phyloP scores from a whole-genome alignment of 768 basidiomycete species.

The Rhizopogon salebrosus region DNA sequence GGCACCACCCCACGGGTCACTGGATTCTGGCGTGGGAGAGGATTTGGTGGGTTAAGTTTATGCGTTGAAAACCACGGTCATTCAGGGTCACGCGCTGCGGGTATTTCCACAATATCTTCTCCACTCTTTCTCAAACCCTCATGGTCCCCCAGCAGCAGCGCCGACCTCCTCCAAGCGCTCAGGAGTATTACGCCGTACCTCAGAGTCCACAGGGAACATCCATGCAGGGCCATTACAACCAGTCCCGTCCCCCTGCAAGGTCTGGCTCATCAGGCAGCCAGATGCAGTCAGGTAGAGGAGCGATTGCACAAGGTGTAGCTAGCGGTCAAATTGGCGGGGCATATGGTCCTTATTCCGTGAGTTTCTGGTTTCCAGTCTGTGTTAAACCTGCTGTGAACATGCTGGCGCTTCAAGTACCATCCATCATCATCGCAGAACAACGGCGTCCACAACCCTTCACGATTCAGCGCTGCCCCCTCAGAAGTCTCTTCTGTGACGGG shows the following conservation, averaged over 20 bases:
- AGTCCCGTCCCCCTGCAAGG: slow-evolving; percentile 20
- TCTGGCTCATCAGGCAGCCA: slow-evolving; percentile 24
- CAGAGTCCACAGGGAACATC: slow-evolving; percentile 47
- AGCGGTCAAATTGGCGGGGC: slow-evolving; percentile 72
- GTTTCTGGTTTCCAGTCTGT: slow-evolving; percentile 19
- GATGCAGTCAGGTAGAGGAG: slow-evolving; percentile 38
- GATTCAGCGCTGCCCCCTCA: slow-evolving; percentile 54
- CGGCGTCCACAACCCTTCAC: slow-evolving; percentile 42
- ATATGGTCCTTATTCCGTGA: slow-evolving; percentile 85
- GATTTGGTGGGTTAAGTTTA: slow-evolving; percentile 14
- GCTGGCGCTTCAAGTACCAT: slow-evolving; percentile 43
- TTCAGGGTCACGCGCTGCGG: slow-evolving; percentile 5
- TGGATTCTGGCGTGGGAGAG: slow-evolving; percentile 11
- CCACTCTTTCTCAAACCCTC: slow-evolving; percentile 14
- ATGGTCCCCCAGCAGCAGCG: slow-evolving; percentile 31
- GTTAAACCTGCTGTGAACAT: slow-evolving; percentile 3
- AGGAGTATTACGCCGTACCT: slow-evolving; percentile 64
- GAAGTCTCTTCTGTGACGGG: slow-evolving; percentile 36
- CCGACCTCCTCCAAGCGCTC: slow-evolving; percentile 38
- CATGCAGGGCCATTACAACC: slow-evolving; percentile 20
- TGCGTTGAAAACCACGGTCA: slow-evolving; percentile 18
- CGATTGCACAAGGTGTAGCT: slow-evolving; percentile 74
- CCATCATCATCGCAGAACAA: slow-evolving; percentile 37
- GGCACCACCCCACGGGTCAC: neutral
- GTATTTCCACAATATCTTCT: slow-evolving; percentile 8